A percentile compares a stretch with the other conserved stretches of the same genome.
These are phyloP conservation scores for Pichia deserticola DNA, from an alignment of 805 yeast genomes.

Conservation along the genomic window DNA sequence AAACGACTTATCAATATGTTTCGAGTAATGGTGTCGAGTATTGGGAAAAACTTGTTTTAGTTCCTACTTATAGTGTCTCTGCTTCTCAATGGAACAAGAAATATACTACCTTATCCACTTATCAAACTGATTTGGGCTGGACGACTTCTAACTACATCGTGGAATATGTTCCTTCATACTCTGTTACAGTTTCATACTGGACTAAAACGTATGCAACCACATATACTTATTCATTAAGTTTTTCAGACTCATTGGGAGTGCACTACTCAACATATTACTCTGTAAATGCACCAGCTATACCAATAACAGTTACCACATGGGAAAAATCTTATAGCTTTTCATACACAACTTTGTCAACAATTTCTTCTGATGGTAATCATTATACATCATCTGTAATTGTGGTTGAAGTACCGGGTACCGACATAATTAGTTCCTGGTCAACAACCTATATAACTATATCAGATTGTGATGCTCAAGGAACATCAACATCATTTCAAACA, in stretches of 20 bases:
- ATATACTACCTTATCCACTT: not conserved
- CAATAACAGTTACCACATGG: conserved; percentile 1
- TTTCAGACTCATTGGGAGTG: conserved; percentile 1
- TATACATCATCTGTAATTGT: not conserved
- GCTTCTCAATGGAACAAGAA: conserved; percentile 1
- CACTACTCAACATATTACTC: not conserved
- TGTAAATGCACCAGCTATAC: conserved; percentile 3
- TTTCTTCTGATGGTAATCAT: not conserved
- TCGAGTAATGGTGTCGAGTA: not conserved
- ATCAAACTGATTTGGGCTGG: not conserved
- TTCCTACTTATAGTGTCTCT: not conserved
- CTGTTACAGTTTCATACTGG: conserved; percentile 5
- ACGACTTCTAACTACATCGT: not conserved
- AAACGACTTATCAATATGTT: not conserved
- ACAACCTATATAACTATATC: not conserved
- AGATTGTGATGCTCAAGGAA: conserved; percentile 2
- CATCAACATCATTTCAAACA: not conserved
- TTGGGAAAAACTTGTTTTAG: not conserved
- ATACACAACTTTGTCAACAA: not conserved
- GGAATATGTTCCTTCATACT: conserved; percentile 7
- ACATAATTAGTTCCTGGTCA: not conserved
- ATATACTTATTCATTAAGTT: not conserved
- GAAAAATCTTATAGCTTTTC: not conserved
- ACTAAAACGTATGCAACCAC: conserved; percentile 4
- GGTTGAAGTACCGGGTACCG: not conserved